phyloP scores from a whole-genome alignment of 1,284 basidiomycete species.

The Neolentinus lepideus region DNA sequence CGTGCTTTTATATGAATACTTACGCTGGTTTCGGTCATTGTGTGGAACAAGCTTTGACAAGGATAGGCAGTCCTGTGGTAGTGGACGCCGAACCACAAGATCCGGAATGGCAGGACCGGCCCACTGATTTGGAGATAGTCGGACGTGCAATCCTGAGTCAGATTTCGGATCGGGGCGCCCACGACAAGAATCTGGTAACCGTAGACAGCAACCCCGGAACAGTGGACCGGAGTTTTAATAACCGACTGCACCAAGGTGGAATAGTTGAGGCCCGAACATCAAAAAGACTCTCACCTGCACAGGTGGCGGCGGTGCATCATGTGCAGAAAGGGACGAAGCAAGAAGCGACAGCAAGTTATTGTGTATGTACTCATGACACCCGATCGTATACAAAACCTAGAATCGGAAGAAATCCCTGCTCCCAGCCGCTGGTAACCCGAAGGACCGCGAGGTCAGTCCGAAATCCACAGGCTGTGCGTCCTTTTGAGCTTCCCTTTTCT shows the following conservation, averaged over 20 bases:
- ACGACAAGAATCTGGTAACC: background rate
- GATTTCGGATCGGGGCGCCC: background rate
- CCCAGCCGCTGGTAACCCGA: background rate
- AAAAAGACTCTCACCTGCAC: background rate
- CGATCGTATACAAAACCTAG: background rate
- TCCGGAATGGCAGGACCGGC: conserved; percentile 23
- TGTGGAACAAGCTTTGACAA: conserved; percentile 2
- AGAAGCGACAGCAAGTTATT: background rate
- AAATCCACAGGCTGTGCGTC: background rate
- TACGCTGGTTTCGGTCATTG: conserved; percentile 1
- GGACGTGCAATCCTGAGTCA: conserved; percentile 4
- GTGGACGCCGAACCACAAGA: conserved; percentile 2
- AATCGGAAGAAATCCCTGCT: background rate
- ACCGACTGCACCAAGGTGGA: background rate
- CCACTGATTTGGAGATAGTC: conserved; percentile 30
- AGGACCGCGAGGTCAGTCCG: background rate
- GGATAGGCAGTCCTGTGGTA: conserved; percentile 6
- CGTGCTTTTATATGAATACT: background rate
- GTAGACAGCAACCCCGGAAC: background rate
- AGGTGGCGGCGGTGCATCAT: background rate
- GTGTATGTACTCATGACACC: background rate
- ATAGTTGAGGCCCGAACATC: background rate
- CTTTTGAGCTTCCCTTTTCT: background rate
- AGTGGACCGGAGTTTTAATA: conserved; percentile 1
- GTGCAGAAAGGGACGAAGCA: background rate